Conservation (phyloP, 495 filamentous ascomycete genomes). For the Jackrogersella multiformis region DNA sequence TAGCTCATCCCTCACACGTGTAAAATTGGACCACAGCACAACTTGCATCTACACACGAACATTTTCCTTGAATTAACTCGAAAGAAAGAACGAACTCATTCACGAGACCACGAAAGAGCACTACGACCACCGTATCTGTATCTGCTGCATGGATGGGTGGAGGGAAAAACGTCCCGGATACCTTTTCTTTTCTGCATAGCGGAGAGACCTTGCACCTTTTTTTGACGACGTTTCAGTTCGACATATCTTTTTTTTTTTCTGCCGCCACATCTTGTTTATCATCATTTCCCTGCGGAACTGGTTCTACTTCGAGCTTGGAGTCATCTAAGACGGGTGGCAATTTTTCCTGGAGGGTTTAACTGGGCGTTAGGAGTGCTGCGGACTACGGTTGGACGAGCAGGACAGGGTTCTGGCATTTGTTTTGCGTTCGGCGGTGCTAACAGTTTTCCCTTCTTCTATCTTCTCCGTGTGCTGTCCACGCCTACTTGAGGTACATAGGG, state of each 20-base stretch:
- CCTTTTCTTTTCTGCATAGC: conserved; percentile 45
- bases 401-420: conserved; percentile 17
- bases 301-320: conserved; percentile 39
- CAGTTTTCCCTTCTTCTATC: conserved; percentile 8
- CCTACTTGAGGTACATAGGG: conserved; percentile 20
- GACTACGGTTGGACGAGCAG: conserved; percentile 33
- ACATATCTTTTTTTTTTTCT: conserved; percentile 14
- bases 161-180: conserved; percentile 41
- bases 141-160: conserved; percentile 40
- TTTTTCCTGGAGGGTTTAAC: conserved; percentile 7
- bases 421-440: conserved; percentile 15
- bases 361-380: conserved; percentile 38
- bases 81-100: conserved; percentile 33
- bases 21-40: conserved; percentile 42
- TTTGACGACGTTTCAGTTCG: conserved; percentile 5
- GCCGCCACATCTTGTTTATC: conserved; percentile 1
- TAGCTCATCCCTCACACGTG: conserved; percentile 21
- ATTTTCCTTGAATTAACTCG: conserved; percentile 26
- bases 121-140: conserved; percentile 38
- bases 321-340: conserved; percentile 40
- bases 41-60: conserved; percentile 24
- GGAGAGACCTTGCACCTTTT: conserved; percentile 37
- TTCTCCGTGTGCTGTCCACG: conserved; percentile 27
- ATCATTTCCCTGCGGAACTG: conserved; percentile 24
- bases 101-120: conserved; percentile 40